These are phyloP conservation scores for Penicillium sp. DNA, from an alignment of 2,329 filamentous ascomycete species.

Conservation along the genomic window DNA sequence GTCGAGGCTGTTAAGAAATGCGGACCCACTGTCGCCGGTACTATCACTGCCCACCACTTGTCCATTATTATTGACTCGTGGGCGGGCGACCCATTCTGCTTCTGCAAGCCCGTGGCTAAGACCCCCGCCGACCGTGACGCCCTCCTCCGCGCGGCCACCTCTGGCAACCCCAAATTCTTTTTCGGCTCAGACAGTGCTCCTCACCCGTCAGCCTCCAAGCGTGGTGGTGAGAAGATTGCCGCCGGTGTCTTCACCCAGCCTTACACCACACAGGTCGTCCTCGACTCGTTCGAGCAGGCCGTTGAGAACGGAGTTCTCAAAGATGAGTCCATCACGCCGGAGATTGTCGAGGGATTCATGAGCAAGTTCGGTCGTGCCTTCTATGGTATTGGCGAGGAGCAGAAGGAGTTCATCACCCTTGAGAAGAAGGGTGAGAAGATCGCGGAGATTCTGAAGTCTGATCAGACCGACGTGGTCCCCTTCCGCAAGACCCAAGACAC, in stretches of 20 bases:
- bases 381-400: slow-evolving; percentile 57
- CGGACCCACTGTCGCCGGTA: slow-evolving; percentile 70
- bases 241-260: slow-evolving; percentile 67
- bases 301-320: slow-evolving; percentile 57
- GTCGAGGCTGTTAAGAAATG: slow-evolving; percentile 76
- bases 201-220: slow-evolving; percentile 61
- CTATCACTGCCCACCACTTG: slow-evolving; percentile 83
- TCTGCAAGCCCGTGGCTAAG: slow-evolving; percentile 77
- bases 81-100: slow-evolving; percentile 73
- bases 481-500: slow-evolving; percentile 65
- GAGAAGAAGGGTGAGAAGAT: slow-evolving; percentile 61
- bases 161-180: slow-evolving; percentile 65
- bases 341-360: slow-evolving; percentile 62
- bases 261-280: slow-evolving; percentile 60
- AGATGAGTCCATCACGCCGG: slow-evolving; percentile 58
- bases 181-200: slow-evolving; percentile 75
- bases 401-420: slow-evolving; percentile 58
- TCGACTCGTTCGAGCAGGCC: slow-evolving; percentile 62
- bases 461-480: slow-evolving; percentile 65
- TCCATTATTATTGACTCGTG: slow-evolving; percentile 79
- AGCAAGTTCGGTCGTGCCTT: slow-evolving; percentile 61
- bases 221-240: slow-evolving; percentile 54
- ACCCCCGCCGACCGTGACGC: slow-evolving; percentile 73
- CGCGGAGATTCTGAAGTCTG: slow-evolving; percentile 57
- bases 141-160: slow-evolving; percentile 64